A percentile compares a stretch with the other conserved stretches of the same genome.
Evolutionary conservation across 1,284 basidiomycete species (phyloP).

Genomic region (Ustilago trichophora): DNA sequence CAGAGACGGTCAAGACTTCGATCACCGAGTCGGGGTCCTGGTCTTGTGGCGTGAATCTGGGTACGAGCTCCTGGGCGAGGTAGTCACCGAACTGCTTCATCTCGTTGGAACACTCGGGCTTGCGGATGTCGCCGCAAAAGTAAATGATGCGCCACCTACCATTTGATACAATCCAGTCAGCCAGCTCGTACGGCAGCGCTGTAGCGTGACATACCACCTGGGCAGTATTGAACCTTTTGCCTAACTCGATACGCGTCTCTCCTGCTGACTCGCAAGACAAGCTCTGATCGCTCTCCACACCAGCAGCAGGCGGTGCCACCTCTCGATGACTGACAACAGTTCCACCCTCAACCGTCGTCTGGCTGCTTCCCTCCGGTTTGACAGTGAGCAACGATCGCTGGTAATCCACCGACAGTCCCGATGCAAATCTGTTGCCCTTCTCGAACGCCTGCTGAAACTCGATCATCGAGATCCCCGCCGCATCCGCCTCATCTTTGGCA

Average conservation of each 20-base stretch:
- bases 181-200: slow-evolving; percentile 31
- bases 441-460: slow-evolving; percentile 71
- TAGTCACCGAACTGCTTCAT: slow-evolving; percentile 20
- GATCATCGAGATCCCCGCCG: slow-evolving; percentile 75
- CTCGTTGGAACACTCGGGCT: slow-evolving; percentile 4
- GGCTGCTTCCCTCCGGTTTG: slow-evolving; percentile 16
- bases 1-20: slow-evolving; percentile 34
- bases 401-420: slow-evolving; percentile 31
- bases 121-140: slow-evolving; percentile 36
- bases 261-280: slow-evolving; percentile 16
- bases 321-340: slow-evolving; percentile 8
- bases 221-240: slow-evolving; percentile 31
- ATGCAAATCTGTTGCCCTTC: slow-evolving; percentile 27
- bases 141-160: slow-evolving; percentile 31
- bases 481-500: slow-evolving; percentile 70
- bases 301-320: slow-evolving; percentile 7
- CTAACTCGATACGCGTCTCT: slow-evolving; percentile 29
- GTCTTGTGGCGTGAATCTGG: slow-evolving; percentile 16
- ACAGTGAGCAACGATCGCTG: slow-evolving; percentile 25
- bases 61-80: slow-evolving; percentile 5
- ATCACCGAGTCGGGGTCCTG: slow-evolving; percentile 35
- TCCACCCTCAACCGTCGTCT: slow-evolving; percentile 20
- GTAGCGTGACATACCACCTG: slow-evolving; percentile 27
- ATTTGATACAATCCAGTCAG: slow-evolving; percentile 29
- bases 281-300: slow-evolving; percentile 12